phyloP scores from a whole-genome alignment of 768 basidiomycete genomes.

The Amanita rimosa region DNA sequence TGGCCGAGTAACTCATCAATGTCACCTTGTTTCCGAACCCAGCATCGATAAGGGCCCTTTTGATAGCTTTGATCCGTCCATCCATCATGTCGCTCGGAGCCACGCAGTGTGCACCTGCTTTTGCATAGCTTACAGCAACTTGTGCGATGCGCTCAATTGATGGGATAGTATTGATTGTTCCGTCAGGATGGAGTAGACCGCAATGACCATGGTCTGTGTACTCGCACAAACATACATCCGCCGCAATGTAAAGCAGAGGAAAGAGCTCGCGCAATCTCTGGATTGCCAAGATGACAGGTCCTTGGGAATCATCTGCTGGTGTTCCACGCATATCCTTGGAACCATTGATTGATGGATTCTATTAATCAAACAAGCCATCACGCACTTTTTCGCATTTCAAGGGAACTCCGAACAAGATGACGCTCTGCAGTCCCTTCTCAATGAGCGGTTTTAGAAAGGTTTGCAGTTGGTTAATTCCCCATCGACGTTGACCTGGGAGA shows the following conservation, averaged over 20 bases:
- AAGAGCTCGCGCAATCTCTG: conserved; percentile 64
- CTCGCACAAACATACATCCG: conserved; percentile 98
- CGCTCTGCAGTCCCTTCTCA: conserved; percentile 79
- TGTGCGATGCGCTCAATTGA: conserved; percentile 86
- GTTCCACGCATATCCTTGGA: conserved; percentile 72
- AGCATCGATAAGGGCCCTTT: conserved; percentile 69
- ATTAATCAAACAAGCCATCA: background rate
- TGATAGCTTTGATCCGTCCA: conserved; percentile 85
- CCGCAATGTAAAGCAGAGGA: conserved; percentile 80
- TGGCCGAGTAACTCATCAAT: conserved; percentile 95
- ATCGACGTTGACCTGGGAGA: conserved; percentile 81
- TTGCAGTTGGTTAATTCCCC: conserved; percentile 93
- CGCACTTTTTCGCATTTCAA: conserved; percentile 65
- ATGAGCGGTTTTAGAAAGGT: conserved; percentile 82
- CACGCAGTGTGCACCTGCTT: conserved; percentile 95
- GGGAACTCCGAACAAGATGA: conserved; percentile 94
- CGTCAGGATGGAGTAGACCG: conserved; percentile 64
- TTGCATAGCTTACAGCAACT: conserved; percentile 86
- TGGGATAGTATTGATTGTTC: conserved; percentile 64
- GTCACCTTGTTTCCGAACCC: conserved; percentile 83
- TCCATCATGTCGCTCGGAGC: conserved; percentile 99
- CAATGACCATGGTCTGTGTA: conserved; percentile 99
- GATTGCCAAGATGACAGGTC: conserved; percentile 94
- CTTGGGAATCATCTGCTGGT: conserved; percentile 80
- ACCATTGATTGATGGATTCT: background rate